Percentiles rank a stretch among this genome's conserved stretches.
These are phyloP conservation scores for Cladobotryum mycophilum DNA, from an alignment of 2,329 filamentous ascomycete species.

Conservation along the genomic window DNA sequence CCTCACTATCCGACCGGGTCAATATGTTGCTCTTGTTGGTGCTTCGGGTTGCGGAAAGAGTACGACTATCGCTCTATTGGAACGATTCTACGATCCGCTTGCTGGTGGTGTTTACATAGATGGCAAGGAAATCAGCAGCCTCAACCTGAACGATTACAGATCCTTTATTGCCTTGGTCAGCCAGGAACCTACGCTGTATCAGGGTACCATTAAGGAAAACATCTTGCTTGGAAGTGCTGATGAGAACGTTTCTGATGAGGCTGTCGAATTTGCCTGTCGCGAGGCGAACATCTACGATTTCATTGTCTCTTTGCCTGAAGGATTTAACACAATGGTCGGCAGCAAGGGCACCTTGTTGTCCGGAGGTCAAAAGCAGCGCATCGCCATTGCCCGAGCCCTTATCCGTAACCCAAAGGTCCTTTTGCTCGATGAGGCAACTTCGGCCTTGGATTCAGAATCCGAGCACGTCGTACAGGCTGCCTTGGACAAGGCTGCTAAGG, in stretches of 20 bases:
- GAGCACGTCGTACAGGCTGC: constrained; percentile 11
- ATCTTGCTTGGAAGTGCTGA: constrained; percentile 70
- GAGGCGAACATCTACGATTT: constrained; percentile 93
- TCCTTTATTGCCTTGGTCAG: constrained; percentile 79
- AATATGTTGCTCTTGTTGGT: constrained; percentile 84
- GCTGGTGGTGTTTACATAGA: constrained; percentile 79
- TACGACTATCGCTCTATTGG: constrained; percentile 84
- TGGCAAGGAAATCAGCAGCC: constrained; percentile 68
- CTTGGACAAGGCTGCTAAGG: constrained; percentile 22
- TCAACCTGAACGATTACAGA: constrained; percentile 85
- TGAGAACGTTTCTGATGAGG: constrained; percentile 63
- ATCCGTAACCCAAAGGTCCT: constrained; percentile 12
- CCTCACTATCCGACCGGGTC: constrained; percentile 67
- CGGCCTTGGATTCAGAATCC: constrained; percentile 9
- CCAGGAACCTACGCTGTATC: constrained; percentile 91
- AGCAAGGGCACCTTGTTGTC: constrained; percentile 36
- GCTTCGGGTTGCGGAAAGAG: constrained; percentile 91
- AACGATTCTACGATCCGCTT: constrained; percentile 90
- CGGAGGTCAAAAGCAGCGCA: constrained; percentile 12
- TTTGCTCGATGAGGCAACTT: constrained; percentile 10
- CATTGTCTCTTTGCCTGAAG: constrained; percentile 65
- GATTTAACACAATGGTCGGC: constrained; percentile 11
- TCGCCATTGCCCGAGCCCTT: constrained; percentile 11
- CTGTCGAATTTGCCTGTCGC: constrained; percentile 71
- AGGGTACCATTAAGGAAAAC: constrained; percentile 86